phyloP scores from a whole-genome alignment of 225 moss, liverwort and hornwort genomes.

The Polytrichum formosum region DNA sequence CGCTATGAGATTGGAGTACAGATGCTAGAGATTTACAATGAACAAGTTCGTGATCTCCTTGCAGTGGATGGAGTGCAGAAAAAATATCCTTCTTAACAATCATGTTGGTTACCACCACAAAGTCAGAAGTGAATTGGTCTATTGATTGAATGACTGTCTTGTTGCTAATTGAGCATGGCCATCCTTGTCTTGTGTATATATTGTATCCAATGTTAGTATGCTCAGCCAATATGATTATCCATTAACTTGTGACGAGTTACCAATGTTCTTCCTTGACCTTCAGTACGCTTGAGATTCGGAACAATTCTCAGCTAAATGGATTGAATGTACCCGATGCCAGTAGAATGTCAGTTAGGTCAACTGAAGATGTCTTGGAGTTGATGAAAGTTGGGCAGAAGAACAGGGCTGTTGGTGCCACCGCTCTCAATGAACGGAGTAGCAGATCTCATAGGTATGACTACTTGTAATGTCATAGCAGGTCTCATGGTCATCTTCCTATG shows the following conservation, averaged over 20 bases:
- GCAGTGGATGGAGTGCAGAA: conserved; percentile 51
- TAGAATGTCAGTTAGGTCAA: conserved; percentile 74
- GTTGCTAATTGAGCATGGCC: no score
- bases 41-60: conserved; percentile 91
- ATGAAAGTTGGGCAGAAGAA: conserved; percentile 90
- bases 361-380: conserved; percentile 83
- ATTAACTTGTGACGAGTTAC: no score
- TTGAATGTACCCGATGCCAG: conserved; percentile 84
- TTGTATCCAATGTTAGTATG: no score
- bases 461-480: neutral
- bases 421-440: conserved; percentile 92
- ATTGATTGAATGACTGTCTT: no score
- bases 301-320: conserved; percentile 83
- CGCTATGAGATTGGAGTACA: conserved; percentile 91
- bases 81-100: conserved; percentile 48
- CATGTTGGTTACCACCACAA: no score
- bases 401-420: conserved; percentile 85
- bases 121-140: no score
- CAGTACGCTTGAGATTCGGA: conserved; percentile 89
- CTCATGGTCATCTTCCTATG: neutral
- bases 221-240: no score
- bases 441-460: conserved; percentile 68
- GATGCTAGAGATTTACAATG: conserved; percentile 97
- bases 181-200: no score
- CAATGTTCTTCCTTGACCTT: conserved; percentile 38